phyloP scores from a whole-genome alignment of 352 stramenopile genomes.

The Phytophthora idaei region DNA sequence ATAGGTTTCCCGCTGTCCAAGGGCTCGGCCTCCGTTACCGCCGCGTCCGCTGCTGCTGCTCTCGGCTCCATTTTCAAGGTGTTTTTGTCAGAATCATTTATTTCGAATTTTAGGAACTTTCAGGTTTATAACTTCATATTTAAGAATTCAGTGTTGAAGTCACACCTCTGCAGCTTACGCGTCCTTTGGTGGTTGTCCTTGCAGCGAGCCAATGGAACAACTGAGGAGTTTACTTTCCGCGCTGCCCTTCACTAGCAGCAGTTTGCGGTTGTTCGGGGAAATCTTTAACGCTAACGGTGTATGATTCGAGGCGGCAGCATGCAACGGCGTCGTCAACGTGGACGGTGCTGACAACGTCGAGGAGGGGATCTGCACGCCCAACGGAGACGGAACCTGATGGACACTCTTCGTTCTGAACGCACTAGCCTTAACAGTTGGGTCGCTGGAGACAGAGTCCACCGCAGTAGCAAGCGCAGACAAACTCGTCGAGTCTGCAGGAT shows the following conservation, averaged over 20 bases:
- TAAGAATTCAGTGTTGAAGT: neutral
- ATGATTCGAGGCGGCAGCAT: conserved; percentile 22
- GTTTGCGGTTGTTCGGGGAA: conserved; percentile 59
- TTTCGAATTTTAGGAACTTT: conserved; percentile 10
- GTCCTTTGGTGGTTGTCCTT: conserved; percentile 29
- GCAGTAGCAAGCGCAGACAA: conserved; percentile 29
- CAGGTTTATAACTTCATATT: conserved; percentile 8
- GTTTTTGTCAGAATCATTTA: neutral
- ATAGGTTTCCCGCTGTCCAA: conserved; percentile 29
- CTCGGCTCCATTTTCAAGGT: conserved; percentile 17
- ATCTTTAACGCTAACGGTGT: conserved; percentile 30
- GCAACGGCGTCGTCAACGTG: conserved; percentile 42
- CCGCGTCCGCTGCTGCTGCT: conserved; percentile 8
- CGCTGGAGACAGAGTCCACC: conserved; percentile 18
- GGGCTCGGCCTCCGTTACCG: conserved; percentile 11
- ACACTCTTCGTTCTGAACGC: neutral
- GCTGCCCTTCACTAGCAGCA: conserved; percentile 39
- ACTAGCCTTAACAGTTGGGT: neutral
- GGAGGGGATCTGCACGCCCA: conserved; percentile 33
- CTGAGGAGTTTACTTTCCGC: conserved; percentile 35
- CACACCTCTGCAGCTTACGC: neutral
- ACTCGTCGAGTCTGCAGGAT: conserved; percentile 7
- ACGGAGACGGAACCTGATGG: conserved; percentile 3
- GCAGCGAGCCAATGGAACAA: conserved; percentile 49
- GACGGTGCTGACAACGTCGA: neutral